Evolutionary conservation across 2,329 filamentous ascomycete genomes (phyloP).

Genomic region (Fusarium luffae): DNA sequence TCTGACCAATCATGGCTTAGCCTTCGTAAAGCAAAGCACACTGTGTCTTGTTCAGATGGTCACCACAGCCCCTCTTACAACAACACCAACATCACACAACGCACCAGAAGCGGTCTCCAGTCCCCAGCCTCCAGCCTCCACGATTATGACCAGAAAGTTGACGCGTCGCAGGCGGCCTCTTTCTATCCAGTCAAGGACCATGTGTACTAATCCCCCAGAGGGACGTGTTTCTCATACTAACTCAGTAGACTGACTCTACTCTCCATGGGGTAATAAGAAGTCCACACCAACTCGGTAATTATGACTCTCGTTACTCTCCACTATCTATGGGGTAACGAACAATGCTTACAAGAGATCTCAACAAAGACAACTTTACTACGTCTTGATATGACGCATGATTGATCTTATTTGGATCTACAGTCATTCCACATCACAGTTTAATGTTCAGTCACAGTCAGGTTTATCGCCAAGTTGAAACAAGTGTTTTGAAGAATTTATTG

Average conservation of each 20-base stretch:
- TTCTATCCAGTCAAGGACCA: not conserved
- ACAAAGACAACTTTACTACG: not conserved
- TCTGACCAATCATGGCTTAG: slow-evolving; percentile 17
- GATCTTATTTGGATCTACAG: not conserved
- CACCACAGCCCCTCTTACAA: slow-evolving; percentile 31
- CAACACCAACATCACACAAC: slow-evolving; percentile 27
- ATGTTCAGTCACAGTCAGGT: not conserved
- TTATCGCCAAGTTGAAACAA: slow-evolving; percentile 15
- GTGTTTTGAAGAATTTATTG: slow-evolving; percentile 27
- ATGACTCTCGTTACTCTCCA: not conserved
- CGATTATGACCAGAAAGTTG: slow-evolving; percentile 2
- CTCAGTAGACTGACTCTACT: not conserved
- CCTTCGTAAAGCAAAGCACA: not conserved
- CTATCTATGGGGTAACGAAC: not conserved
- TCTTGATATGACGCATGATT: not conserved
- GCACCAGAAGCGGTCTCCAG: slow-evolving; percentile 15
- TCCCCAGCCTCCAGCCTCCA: slow-evolving; percentile 14
- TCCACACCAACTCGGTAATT: not conserved
- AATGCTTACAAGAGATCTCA: not conserved
- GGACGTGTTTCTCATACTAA: not conserved
- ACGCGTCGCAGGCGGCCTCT: slow-evolving; percentile 30
- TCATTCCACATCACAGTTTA: not conserved
- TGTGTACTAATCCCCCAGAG: not conserved
- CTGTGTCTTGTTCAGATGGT: slow-evolving; percentile 14
- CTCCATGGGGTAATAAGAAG: not conserved